phyloP scores from a whole-genome alignment of 2,329 filamentous ascomycete genomes.

The Claviceps capensis region DNA sequence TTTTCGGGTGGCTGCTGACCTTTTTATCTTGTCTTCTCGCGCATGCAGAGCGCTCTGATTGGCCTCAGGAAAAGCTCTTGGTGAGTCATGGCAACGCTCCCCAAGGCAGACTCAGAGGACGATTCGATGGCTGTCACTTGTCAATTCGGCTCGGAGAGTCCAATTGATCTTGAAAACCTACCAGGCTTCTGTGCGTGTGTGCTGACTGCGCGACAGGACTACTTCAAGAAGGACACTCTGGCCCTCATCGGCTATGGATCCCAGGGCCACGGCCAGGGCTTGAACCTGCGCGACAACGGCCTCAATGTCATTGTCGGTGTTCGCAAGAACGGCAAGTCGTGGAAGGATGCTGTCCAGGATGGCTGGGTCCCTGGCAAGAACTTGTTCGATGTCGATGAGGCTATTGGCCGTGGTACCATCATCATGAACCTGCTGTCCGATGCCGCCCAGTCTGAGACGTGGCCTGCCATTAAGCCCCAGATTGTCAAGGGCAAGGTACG shows the following conservation, averaged over 20 bases:
- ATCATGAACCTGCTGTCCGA: conserved; percentile 99
- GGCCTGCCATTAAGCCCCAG: conserved; percentile 96
- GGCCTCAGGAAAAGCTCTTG: conserved; percentile 95
- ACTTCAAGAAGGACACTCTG: conserved; percentile 99
- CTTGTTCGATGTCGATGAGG: conserved; percentile 96
- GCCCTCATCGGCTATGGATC: conserved; percentile 97
- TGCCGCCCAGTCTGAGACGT: conserved; percentile 96
- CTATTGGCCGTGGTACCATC: conserved; percentile 84
- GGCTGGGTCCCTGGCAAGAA: conserved; percentile 98
- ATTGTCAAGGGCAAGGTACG: conserved; percentile 94
- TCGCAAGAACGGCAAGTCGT: conserved; percentile 94
- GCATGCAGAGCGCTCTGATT: conserved; percentile 78
- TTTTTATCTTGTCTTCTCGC: neutral
- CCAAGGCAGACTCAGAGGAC: neutral
- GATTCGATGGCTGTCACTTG: neutral
- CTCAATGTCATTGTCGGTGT: conserved; percentile 98
- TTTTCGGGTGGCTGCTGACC: conserved; percentile 7
- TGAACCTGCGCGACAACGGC: conserved; percentile 99
- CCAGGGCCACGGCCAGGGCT: conserved; percentile 96
- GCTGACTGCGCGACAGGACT: conserved; percentile 47
- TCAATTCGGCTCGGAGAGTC: neutral
- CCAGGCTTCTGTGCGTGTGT: neutral
- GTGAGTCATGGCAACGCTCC: conserved; percentile 38
- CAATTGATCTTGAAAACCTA: neutral
- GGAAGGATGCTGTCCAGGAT: conserved; percentile 94